phyloP scores from a whole-genome alignment of 148 eudicot genomes.

The Amaranthus cruentus region DNA sequence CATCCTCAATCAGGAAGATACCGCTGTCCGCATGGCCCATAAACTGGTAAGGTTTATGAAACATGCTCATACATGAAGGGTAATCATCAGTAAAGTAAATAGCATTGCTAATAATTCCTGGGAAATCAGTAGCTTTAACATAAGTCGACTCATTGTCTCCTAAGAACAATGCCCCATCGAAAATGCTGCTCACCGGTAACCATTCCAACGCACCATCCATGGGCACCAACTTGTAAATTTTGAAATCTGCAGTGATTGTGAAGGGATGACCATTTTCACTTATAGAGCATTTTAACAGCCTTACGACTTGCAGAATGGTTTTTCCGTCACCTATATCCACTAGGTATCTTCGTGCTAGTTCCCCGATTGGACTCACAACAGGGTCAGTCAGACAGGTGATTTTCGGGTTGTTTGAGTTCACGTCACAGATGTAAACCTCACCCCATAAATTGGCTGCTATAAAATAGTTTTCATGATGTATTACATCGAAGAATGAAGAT shows the following conservation, averaged over 20 bases:
- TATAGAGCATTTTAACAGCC: neutral
- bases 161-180: constrained; percentile 16
- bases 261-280: neutral
- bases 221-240: neutral
- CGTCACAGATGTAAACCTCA: neutral
- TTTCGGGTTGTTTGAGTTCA: neutral
- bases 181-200: neutral
- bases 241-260: neutral
- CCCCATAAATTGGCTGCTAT: constrained; percentile 4
- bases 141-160: constrained; percentile 17
- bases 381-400: neutral
- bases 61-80: neutral
- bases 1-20: neutral
- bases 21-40: neutral
- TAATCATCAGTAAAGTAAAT: constrained; percentile 24
- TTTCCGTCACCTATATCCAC: neutral
- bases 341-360: constrained; percentile 4
- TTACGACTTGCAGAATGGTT: constrained; percentile 12
- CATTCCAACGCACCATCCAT: neutral
- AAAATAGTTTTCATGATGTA: neutral
- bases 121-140: constrained; percentile 7
- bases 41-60: neutral
- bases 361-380: neutral
- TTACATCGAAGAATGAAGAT: neutral
- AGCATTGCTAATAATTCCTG: neutral